Base-by-base conservation (phyloP, 495 filamentous ascomycete species). In the Penicillium roqueforti region DNA sequence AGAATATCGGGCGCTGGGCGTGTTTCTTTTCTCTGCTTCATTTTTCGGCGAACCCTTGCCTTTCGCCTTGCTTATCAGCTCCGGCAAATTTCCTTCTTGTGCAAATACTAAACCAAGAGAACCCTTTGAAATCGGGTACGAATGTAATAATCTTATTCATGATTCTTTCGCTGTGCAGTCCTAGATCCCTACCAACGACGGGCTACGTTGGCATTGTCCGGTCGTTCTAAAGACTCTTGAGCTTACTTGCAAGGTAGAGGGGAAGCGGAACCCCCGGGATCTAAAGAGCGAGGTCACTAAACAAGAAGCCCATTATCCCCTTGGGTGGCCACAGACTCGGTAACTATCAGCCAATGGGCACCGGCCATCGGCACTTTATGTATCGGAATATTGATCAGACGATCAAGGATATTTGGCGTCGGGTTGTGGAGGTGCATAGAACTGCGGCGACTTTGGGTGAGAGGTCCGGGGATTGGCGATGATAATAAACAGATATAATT, bases 81-180 rank as follows among this genome's bases (percentile, higher is more conserved):
- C 19, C 39, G 7, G 13, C 20, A 41, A 51, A 18, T 18, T 34
- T 25, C 0, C 5, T 40, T 50, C 9, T 50, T 50, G 47, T 50
- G 47, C 36, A 31, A 50, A 39, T 50, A 49, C 22, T 40, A 3
- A 20, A 29, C 1, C 4, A 16, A 11, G 34, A 50, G 29, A 31
- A 10, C 3, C 32, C 25, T 10, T 26, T 6, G 7, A 38, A n/a
- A 13, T 28, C 32, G n/a, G n/a, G 9, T 40, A 31, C 13, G 32
- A 40, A 31, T 50, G 47, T 40, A 5, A 50, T 38, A 50, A 38
- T 39, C n/a, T 49, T 6, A 37, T 38, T 29, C 16, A 31, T 14
- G 31, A 36, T 18, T 16, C 1, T 38, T 26, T 6, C 22, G 16
- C 6, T 18, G n/a, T 18, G 9, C 16, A 16, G 3, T 23, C 3